Base-by-base conservation (phyloP, 2,329 filamentous ascomycete species). In the Hypoxylon sp. region DNA sequence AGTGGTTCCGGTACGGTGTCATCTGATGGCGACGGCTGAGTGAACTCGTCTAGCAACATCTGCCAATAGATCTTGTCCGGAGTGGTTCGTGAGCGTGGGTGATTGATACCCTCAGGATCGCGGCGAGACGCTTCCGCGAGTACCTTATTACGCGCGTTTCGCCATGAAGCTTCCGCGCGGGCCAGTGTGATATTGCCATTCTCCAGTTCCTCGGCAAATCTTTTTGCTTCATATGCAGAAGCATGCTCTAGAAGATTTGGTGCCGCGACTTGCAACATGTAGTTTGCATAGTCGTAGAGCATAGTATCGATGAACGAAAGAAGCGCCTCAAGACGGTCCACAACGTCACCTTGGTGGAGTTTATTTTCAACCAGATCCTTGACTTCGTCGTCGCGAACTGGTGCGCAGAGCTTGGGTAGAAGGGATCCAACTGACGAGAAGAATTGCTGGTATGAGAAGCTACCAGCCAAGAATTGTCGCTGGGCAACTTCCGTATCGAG, bases 281-380 rank as follows among this genome's bases (percentile, higher is more conserved):
- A 95, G 77, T 96, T 96, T 66, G 92, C 91, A 75, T 94, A 94
- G 74, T 96, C 93, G 65, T 93, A 89, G 24, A 92, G 88, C 81
- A 95, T 90, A 37, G 91, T 82, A 74, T 96, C 91, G 62, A 94
- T 92, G 72, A 93, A 91, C 31, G 89, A 87, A 59, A 94, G 87
- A 1, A 96, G 83, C 13, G 91, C 90, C 80, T 94, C 91, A 0
- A 95, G 86, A 69, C 93, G 90, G 75, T 92, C 90, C 14, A 94
- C 91, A 74, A 94, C 88, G 76, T 90, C 86, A 3, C 89, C 88
- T 22, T 85, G 82, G 51, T 80, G 79, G 8, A 90, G 81, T 70
- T 88, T 87, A 66, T 90, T 88, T 54, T 91, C 87, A 1, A 90
- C 83, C 19, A 95, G 80, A 2, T 86, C 85, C 76, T 92, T 91